Evolutionary conservation across 768 basidiomycete genomes (phyloP).

Genomic region (Phanerodontia chrysosporium): DNA sequence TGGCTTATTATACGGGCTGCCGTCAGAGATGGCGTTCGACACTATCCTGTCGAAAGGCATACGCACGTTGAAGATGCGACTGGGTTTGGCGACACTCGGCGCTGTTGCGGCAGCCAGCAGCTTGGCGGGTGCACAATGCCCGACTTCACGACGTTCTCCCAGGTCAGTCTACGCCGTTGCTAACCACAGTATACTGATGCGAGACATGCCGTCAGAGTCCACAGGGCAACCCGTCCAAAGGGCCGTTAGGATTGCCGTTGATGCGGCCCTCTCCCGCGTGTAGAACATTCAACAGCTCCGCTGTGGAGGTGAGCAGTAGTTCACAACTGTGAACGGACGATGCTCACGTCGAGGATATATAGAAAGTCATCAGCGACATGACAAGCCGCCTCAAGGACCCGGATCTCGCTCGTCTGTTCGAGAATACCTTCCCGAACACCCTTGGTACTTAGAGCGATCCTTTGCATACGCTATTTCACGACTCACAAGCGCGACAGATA

Average conservation of each 20-base stretch:
- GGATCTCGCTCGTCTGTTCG: slow-evolving; percentile 73
- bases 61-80: slow-evolving; percentile 16
- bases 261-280: slow-evolving; percentile 70
- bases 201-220: slow-evolving; percentile 36
- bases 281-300: slow-evolving; percentile 71
- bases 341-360: background rate
- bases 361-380: slow-evolving; percentile 78
- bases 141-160: slow-evolving; percentile 61
- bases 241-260: slow-evolving; percentile 59
- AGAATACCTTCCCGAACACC: slow-evolving; percentile 81
- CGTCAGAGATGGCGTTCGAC: background rate
- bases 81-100: slow-evolving; percentile 19
- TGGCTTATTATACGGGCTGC: background rate
- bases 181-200: background rate
- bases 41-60: background rate
- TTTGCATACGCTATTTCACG: too few species aligned
- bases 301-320: slow-evolving; percentile 56
- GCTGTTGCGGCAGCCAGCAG: slow-evolving; percentile 22
- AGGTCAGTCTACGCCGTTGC: slow-evolving; percentile 32
- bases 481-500: slow-evolving; percentile 41
- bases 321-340: background rate
- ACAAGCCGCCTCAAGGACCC: slow-evolving; percentile 68
- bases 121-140: slow-evolving; percentile 38
- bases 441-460: slow-evolving; percentile 45
- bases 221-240: slow-evolving; percentile 57